Evolutionary conservation across 2,329 filamentous ascomycete genomes (phyloP), one percentile per base, ranked within the genome.

Genomic region (Calonectria honghensis): DNA sequence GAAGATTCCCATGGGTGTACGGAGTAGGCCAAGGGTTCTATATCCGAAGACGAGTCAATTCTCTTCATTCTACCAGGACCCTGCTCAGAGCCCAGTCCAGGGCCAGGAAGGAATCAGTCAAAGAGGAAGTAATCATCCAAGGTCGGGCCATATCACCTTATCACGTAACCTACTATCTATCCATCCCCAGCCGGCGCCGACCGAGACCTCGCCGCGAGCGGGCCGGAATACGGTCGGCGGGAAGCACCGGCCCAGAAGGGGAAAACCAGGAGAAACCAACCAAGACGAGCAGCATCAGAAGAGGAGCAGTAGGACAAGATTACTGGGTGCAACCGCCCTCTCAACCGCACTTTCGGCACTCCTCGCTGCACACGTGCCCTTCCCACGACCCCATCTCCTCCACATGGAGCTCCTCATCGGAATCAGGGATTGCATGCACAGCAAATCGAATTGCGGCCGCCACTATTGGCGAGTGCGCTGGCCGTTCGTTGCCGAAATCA

Each of bases 311-410:
- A 68, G 65, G 70, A 65, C 50, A 59, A 69, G 64, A 73, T 39
- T n/a, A 37, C n/a, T 39, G 57, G 63, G 52, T 57, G 18, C 41
- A 50, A 59, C 48, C 37, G 13, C 18, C 39, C 45, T 64, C 48
- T 51, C 32, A 54, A 64, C 29, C 61, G 29, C 51, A 41, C 71
- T 27, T 61, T 61, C 59, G 45, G 50, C 59, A 31, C 45, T 39
- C 57, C 35, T 59, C n/a, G 32, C n/a, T 61, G 57, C 63, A 64
- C 71, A 73, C 66, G 71, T 73, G 71, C 71, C 64, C 64, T 48
- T 52, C 67, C 66, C 16, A 50, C 54, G 59, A 45, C 45, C 31
- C 41, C 54, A 69, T 69, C 70, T 39, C 32, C 57, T 64, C 61
- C 61, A 64, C 61, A 64, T 64, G 27, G 61, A 45, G 61, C 37